Base-by-base conservation (phyloP, 495 filamentous ascomycete genomes). In the Hyaloscypha hepaticicola region DNA sequence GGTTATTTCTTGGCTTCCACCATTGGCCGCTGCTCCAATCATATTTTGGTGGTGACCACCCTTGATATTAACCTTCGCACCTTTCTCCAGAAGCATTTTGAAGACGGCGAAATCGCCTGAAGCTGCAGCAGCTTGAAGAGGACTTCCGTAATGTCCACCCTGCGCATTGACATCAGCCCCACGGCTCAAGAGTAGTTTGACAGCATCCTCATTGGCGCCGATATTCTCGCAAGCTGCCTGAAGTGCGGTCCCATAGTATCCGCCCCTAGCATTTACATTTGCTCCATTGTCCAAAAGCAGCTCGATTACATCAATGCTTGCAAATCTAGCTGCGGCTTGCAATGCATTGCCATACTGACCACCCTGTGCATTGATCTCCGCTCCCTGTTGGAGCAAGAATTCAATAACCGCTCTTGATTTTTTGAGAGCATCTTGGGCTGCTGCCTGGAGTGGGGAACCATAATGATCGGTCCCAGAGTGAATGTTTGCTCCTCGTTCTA, bases 401-500 rank as follows among this genome's bases (percentile, higher is more conserved):
- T 45, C 16, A 16, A 19, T 16, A 19, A 45, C 3, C 6, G 38
- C 38, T 14, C 12, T 45, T 0, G 1, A 1, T 4, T 45, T 45
- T 1, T 3, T 16, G 38, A 4, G 11, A 45, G 1, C 1, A 4
- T 4, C 38, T 4, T 45, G 38, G 12, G 19, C 38, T 16, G 38
- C 38, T 11, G 38, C 38, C 19, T 45, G 38, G 16, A 45, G 38
- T 45, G 38, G 11, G 19, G 38, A 16, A 3, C 38, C 38, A 16
- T 45, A 16, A 14, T 45, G 6, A 4, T 19, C 16, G 9, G 7
- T 16, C 38, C 4, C 16, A 4, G 38, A 9, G 19, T 45, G 0
- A 4, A 45, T 16, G 6, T 45, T 19, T 45, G 80, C 80, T 2
- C 77, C 78, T 3, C 72, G 72, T 2, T 69, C 69, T 25, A 87